Conservation (phyloP, 148 eudicot genomes). For the Amaranthus palmeri region DNA sequence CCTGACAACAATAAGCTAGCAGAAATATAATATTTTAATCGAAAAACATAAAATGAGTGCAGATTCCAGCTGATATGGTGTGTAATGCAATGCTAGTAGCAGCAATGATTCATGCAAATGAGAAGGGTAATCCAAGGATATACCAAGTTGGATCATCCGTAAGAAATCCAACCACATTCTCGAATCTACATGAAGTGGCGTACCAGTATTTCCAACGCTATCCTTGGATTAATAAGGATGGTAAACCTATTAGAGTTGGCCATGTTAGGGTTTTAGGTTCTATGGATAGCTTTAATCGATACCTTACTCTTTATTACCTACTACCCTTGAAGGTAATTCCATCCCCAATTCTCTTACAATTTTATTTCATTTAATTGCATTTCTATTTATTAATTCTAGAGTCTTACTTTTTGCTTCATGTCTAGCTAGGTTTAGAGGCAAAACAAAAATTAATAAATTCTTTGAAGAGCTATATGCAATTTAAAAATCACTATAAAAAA, state of each 20-base stretch:
- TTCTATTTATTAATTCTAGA: background rate
- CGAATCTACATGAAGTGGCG: constrained; percentile 32
- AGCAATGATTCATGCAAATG: constrained; percentile 38
- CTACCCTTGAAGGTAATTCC: constrained; percentile 59
- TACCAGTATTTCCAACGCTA: constrained; percentile 39
- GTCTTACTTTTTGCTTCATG: too few species aligned
- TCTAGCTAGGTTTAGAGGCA: too few species aligned
- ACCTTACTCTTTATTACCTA: constrained; percentile 51
- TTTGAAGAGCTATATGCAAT: too few species aligned
- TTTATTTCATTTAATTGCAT: background rate
- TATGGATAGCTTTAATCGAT: constrained; percentile 56
- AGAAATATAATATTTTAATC: background rate
- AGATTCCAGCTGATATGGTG: constrained; percentile 63
- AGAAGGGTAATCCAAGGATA: constrained; percentile 14
- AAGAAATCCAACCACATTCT: constrained; percentile 34
- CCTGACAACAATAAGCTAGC: too few species aligned
- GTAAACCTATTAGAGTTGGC: constrained; percentile 46
- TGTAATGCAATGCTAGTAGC: constrained; percentile 49
- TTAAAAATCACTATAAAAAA: too few species aligned
- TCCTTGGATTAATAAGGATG: constrained; percentile 64
- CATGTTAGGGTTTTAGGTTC: constrained; percentile 39
- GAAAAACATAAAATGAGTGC: background rate
- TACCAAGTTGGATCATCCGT: constrained; percentile 63
- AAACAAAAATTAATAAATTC: too few species aligned
- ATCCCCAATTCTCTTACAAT: too few species aligned